Base-by-base conservation (phyloP, 2,329 filamentous ascomycete species). In the Alternaria gaisen region DNA sequence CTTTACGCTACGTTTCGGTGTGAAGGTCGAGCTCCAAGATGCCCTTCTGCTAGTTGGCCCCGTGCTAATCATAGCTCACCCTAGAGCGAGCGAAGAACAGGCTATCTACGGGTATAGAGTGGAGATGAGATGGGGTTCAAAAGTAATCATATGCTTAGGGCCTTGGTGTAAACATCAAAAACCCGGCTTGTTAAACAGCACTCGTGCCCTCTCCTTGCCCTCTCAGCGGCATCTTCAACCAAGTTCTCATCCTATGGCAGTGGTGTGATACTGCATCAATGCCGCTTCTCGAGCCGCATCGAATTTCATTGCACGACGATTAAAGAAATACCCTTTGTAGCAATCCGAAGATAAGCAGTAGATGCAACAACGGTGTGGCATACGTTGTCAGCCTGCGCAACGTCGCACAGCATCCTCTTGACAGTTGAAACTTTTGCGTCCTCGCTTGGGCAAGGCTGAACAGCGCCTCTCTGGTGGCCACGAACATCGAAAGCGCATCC, bases 41-140 rank as follows among this genome's bases (percentile, higher is more conserved):
- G 20, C 22, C 22, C 47, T 32, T 36, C 22, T 48, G 36, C 55
- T 54, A 55, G 36, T 32, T 5, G 38, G 22, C 30, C 11, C 34
- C 28, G 42, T 41, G 34, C 43, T 50, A 44, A 52, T 41, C 53
- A 57, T 57, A 57, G 51, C 51, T 14, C 43, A 30, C 51, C 34
- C 44, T 56, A 56, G 57, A 56, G 38, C 43, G 12, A 38, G 57
- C 57, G 51, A 47, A 57, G 55, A 57, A 57, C 43, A 47, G 24
- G 34, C 46, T 24, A 57, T 30, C 22, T 18, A 44, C 55, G 46
- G 55, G 20, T 57, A 57, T 24, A 47, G 16, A 56, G 53, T 48
- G 53, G 53, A 26, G 42, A 40, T 40, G 42, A 20, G 20, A 36
- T 12, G 46, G 46, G 30, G 46, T 50, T 50, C 30, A 50, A 50